phyloP scores from a whole-genome alignment of 208 protist genomes.

The Herpetomonas muscarum region DNA sequence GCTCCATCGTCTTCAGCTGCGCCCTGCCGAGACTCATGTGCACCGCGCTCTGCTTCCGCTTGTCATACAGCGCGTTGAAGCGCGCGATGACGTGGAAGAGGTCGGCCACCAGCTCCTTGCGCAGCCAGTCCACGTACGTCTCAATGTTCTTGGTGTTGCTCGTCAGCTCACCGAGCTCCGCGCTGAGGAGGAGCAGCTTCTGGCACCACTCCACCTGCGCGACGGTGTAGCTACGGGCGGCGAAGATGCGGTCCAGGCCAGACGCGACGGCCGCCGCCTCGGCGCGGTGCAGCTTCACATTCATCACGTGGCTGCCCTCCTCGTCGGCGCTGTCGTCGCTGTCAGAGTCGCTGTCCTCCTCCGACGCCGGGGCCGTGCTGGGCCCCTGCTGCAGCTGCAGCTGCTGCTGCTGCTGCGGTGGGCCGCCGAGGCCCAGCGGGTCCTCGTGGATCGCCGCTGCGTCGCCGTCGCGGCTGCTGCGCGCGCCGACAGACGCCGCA shows the following conservation, averaged over 20 bases:
- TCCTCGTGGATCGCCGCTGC: not conserved
- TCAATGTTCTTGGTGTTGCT: slow-evolving; percentile 54
- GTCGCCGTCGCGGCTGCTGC: not conserved
- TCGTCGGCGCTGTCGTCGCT: slow-evolving; percentile 13
- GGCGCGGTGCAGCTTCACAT: slow-evolving; percentile 47
- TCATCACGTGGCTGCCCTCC: slow-evolving; percentile 11
- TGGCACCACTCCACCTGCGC: slow-evolving; percentile 84
- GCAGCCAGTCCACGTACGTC: slow-evolving; percentile 69
- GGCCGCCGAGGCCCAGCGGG: too few relatives aligned
- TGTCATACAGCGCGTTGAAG: slow-evolving; percentile 78
- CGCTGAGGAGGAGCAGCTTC: slow-evolving; percentile 47
- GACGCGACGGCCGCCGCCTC: slow-evolving; percentile 62
- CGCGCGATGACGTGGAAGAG: slow-evolving; percentile 71
- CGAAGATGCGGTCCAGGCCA: slow-evolving; percentile 70
- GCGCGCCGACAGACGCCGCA: not conserved
- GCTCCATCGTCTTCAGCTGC: slow-evolving; percentile 72
- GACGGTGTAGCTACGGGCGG: slow-evolving; percentile 60
- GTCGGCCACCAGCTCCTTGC: slow-evolving; percentile 72
- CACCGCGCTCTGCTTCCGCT: slow-evolving; percentile 43
- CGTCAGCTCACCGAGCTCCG: slow-evolving; percentile 53
- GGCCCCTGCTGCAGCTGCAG: too few relatives aligned
- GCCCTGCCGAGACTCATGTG: slow-evolving; percentile 63
- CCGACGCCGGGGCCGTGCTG: too few relatives aligned
- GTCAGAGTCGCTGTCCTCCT: slow-evolving; percentile 18
- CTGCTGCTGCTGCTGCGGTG: too few relatives aligned